These are phyloP conservation scores for Cutaneotrichosporon mucoides DNA, from an alignment of 1,284 basidiomycete genomes.

Conservation along the genomic window DNA sequence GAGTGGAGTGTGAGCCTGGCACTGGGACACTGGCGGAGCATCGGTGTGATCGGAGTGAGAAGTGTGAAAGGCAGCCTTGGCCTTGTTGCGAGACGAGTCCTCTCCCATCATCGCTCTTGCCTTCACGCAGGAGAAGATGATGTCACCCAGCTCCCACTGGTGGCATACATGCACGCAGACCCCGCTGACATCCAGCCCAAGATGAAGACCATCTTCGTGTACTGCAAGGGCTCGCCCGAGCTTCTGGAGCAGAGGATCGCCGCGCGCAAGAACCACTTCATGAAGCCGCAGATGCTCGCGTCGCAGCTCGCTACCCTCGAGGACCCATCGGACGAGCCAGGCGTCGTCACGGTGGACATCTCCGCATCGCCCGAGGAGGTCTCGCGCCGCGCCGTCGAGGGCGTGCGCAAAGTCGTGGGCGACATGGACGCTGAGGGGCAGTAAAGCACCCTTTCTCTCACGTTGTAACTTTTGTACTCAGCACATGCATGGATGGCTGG, in stretches of 20 bases:
- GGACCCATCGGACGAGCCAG: constrained; percentile 63
- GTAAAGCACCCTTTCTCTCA: neutral
- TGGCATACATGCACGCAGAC: too few relatives aligned
- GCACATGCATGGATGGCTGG: neutral
- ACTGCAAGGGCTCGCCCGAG: constrained; percentile 66
- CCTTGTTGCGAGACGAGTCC: too few relatives aligned
- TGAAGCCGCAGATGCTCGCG: constrained; percentile 82
- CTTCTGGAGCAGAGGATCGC: constrained; percentile 67
- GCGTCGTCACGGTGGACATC: constrained; percentile 64
- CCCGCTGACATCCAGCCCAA: constrained; percentile 8
- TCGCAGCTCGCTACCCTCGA: constrained; percentile 79
- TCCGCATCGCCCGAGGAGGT: constrained; percentile 60
- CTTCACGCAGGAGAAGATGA: too few relatives aligned
- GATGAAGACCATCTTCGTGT: constrained; percentile 73
- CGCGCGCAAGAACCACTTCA: constrained; percentile 73
- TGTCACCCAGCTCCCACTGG: too few relatives aligned
- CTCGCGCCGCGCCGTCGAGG: constrained; percentile 48
- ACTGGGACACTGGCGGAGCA: too few relatives aligned
- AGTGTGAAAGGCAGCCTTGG: too few relatives aligned
- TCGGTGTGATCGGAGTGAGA: too few relatives aligned
- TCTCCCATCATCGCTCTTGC: too few relatives aligned
- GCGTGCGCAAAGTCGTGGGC: constrained; percentile 29
- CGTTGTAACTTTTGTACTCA: neutral
- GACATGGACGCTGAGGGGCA: constrained; percentile 19
- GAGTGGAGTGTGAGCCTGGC: neutral